Evolutionary conservation across 2,329 filamentous ascomycete genomes (phyloP), one percentile per base, ranked within the genome.

Genomic region (Hyphodiscus sp.): DNA sequence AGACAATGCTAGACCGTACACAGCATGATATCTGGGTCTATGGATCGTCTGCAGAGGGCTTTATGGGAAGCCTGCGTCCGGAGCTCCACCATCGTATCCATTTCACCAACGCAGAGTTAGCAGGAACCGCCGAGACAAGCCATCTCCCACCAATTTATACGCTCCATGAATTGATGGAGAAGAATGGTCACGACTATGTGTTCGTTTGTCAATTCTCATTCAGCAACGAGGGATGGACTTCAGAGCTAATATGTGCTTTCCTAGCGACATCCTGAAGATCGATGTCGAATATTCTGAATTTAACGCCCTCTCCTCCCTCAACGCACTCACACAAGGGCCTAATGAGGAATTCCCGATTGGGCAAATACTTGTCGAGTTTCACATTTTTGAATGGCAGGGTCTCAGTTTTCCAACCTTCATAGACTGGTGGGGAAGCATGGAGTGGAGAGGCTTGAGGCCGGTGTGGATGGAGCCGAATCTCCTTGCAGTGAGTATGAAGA

Each of bases 1-100:
- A 69, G 23, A 65, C 68, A 43, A 64, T 73, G 58, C 58, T 74
- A 2, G 56, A 64, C 26, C 65, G 76, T 16, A 70, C 69, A 9
- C 65, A 70, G 45, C 70, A 68, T 58, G 57, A 65, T 20, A 64
- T 72, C 20, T 73, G 69, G 68, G 71, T 67, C 4, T 72, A 72
- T 52, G 71, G 73, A 58, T 66, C 65, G 13, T 69, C 71, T 42
- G 60, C 62, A n/a, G n/a, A n/a, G 44, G 60, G 63, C 18, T 73
- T 70, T 55, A 68, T 63, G 41, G 50, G 58, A 11, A 62, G 67
- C 42, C 58, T 72, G 16, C 53, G 60, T 30, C 43, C 54, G 1
- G 45, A 51, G 10, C 63, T 53, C 38, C 41, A 46, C n/a, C 29
- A 23, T 3, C 45, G 62, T 20, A 68, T 69, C 20, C 61, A 67